Evolutionary conservation across 441 rosid genomes (phyloP).

Genomic region (Raphanus hybrid): DNA sequence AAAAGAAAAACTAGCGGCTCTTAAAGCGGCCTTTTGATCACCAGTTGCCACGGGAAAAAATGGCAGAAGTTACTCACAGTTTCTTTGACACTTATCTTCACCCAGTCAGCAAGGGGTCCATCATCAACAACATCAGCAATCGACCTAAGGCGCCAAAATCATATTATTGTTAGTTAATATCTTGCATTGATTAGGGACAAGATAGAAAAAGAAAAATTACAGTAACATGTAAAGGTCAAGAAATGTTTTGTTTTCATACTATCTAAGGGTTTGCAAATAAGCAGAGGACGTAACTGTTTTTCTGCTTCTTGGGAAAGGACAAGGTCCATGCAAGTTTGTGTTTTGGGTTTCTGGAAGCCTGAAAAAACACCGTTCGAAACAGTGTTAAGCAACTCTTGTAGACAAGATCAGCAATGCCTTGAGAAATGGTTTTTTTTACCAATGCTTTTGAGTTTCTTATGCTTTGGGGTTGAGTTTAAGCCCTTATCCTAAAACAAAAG

Average conservation of each 20-base stretch:
- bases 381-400: conserved; percentile 21
- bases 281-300: conserved; percentile 62
- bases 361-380: conserved; percentile 34
- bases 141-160: conserved; percentile 49
- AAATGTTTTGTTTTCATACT: conserved; percentile 14
- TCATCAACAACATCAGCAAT: conserved; percentile 62
- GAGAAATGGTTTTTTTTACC: conserved; percentile 48
- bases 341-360: conserved; percentile 67
- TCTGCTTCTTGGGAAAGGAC: conserved; percentile 52
- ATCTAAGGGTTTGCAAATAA: neutral
- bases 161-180: conserved; percentile 10
- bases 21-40: conserved; percentile 5
- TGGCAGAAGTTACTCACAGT: conserved; percentile 51
- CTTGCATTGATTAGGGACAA: conserved; percentile 27
- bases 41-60: conserved; percentile 7
- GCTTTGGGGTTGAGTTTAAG: conserved; percentile 56
- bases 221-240: conserved; percentile 8
- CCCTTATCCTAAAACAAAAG: conserved; percentile 56
- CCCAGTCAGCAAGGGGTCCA: conserved; percentile 94
- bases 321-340: conserved; percentile 49
- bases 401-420: conserved; percentile 30
- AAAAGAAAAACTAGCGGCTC: neutral
- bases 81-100: conserved; percentile 85
- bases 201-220: too few species aligned
- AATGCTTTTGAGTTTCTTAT: conserved; percentile 72